Base-by-base conservation (phyloP, 1,284 basidiomycete genomes). In the Amylostereum areolatum region DNA sequence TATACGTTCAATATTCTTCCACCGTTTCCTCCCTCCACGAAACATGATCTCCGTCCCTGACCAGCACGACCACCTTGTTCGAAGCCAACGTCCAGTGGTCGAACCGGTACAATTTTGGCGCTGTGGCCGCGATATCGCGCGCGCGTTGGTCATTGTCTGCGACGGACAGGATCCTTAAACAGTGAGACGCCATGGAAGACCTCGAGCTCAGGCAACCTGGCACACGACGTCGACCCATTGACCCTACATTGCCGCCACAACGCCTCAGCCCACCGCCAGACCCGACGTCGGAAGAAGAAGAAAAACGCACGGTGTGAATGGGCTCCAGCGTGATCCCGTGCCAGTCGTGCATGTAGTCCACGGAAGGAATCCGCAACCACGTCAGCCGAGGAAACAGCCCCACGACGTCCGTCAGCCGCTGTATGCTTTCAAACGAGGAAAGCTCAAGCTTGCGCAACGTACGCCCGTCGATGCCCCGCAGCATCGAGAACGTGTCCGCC, bases 31-130 rank as follows among this genome's bases (percentile, higher is more conserved):
- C 53, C 33, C 39, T n/a, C 53, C 45, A 53, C 2, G 51, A 11
- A 1, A 44, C 46, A 3, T 32, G 6, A 9, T 46, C 40, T 4
- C 54, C 58, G 28, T 54, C 58, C 35, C 47, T 45, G 6, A 43
- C 48, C 10, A 62, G 37, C 0, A 61, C 39, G 32, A 62, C 52
- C 27, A 55, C 59, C 12, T 56, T 55, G n/a, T 48, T 48, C 2
- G 56, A 51, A 18, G 54, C 49, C 31, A 54, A 47, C 27, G 58
- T 59, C 57, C 59, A 61, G 45, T 61, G 59, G 33, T 62, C 61
- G 8, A 61, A 35, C 39, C 56, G 52, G 24, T 51, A 47, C 43
- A 62, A 45, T 9, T 52, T 55, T 10, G 60, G 59, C 31, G 55
- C 57, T 11, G 58, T 50, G 46, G 42, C 50, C 28, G 59, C 53